phyloP scores from a whole-genome alignment of 2,329 filamentous ascomycete species.

The Diaporthe citriasiana region DNA sequence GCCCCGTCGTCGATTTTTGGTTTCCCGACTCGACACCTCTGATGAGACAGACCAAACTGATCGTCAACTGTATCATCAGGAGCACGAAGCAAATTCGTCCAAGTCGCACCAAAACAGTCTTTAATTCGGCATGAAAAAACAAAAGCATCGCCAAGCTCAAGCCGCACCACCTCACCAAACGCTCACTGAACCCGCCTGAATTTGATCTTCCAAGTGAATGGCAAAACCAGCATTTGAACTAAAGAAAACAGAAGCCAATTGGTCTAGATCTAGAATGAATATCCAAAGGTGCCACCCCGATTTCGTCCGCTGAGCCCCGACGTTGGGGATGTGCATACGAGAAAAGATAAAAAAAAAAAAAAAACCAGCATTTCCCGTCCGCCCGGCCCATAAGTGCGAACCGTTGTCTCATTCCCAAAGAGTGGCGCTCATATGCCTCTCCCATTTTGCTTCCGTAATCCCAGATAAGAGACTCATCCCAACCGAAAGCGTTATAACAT shows the following conservation, averaged over 20 bases:
- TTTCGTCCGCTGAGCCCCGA: neutral
- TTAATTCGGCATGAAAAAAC: neutral
- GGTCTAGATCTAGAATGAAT: conserved; percentile 26
- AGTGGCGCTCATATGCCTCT: conserved; percentile 12
- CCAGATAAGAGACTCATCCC: neutral
- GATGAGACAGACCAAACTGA: no score
- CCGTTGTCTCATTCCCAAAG: neutral
- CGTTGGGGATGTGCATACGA: neutral
- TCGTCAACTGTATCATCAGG: neutral
- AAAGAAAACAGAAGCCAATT: neutral
- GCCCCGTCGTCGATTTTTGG: neutral
- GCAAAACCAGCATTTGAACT: neutral
- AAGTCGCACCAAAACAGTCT: neutral
- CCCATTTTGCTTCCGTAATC: conserved; percentile 5
- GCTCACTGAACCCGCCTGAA: neutral
- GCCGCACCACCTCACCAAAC: neutral
- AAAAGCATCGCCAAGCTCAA: neutral
- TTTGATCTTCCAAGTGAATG: conserved; percentile 1
- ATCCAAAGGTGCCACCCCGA: conserved; percentile 3
- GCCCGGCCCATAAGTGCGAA: neutral
- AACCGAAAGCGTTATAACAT: neutral
- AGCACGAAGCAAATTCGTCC: neutral
- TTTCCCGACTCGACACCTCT: neutral
- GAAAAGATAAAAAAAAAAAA: neutral
- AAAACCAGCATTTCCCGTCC: neutral